Base-by-base conservation (phyloP, 1,284 basidiomycete species). In the Rhodotorula sp. region DNA sequence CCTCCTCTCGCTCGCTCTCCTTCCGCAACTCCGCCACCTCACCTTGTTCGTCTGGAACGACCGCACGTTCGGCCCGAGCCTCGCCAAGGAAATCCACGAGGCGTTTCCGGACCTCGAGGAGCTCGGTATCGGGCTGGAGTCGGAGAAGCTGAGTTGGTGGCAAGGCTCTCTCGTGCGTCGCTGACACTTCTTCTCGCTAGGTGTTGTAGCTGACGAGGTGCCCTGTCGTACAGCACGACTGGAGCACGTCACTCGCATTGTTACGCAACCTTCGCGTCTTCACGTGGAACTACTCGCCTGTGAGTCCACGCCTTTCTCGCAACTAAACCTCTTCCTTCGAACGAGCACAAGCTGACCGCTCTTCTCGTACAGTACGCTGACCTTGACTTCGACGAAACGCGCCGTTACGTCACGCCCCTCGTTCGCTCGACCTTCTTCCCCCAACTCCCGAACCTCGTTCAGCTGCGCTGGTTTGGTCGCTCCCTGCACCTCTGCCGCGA, bases 261-360 rank as follows among this genome's bases (percentile, higher is more conserved):
- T 71, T 71, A 59, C 10, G 16, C 1, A 11, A 51, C 11, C 65
- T 71, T 4, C 54, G 24, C 30, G 34, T 53, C 9, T 60, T 71
- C 46, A 71, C 65, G 9, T 71, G 69, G 69, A 68, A 71, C 63
- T 67, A 68, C 47, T 51, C 46, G 2, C 63, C 63, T 30, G 65
- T 63, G 2, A 44, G 65, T 37, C 10, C 20, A 10, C 7, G 24
- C 10, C 20, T 28, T 10, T 20, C n/a, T 18, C 18, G 40, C 40
- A 44, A 2, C 28, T 10, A 2, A 24, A 20, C 10, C 28, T 24
- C 30, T 20, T 9, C 26, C 24, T 18, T 26, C 28, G n/a, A 8
- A 9, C 16, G 28, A 31, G 34, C 7, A n/a, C n/a, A 8, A 30
- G 18, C 18, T 30, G 2, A 40, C 22, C 28, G 11, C 34, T 20